Base-by-base conservation (phyloP, 2,329 filamentous ascomycete species). In the Tolypocladium amazonense region DNA sequence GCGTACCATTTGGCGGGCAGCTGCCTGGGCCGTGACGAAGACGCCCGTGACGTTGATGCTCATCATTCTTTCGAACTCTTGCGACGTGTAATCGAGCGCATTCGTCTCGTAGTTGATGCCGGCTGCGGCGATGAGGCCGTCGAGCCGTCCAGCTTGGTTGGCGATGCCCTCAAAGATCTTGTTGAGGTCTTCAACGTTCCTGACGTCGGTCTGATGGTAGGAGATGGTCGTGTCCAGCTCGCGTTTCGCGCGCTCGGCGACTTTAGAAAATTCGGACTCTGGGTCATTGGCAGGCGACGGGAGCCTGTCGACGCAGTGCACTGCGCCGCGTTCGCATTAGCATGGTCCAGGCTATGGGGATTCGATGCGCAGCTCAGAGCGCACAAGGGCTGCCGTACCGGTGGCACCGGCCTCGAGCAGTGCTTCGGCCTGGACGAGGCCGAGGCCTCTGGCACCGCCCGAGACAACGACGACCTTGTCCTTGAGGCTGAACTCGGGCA, bases 11-110 rank as follows among this genome's bases (percentile, higher is more conserved):
- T 94, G 88, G 59, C 87, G 82, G 39, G 92, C 92, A n/a, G 90
- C 89, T 25, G 90, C 90, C 77, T 93, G 90, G 33, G 91, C 90
- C 63, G 90, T 95, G 82, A 92, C 85, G 75, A 91, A 90, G 35
- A 82, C 86, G 15, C 92, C 92, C n/a, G 86, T 94, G 66, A 96
- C 81, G 74, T 97, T 95, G 69, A 93, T 87, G 67, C 88, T 83
- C 73, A 96, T 81, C 79, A 96, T 90, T 73, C 86, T 83, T 71
- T 92, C 85, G 70, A 85, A 85, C 70, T 90, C 88, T 69, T 87
- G 80, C 27, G 88, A 84, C 30, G 84, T 82, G 70, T 96, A 95
- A 56, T 96, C 90, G 59, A 96, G 78, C 1, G 92, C 91, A 0
- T 89, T 76, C 0, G 86, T 91, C 75, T 95, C 90, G 73, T 95